Base-by-base conservation (phyloP, 495 filamentous ascomycete species). In the Chaetomium tenue region DNA sequence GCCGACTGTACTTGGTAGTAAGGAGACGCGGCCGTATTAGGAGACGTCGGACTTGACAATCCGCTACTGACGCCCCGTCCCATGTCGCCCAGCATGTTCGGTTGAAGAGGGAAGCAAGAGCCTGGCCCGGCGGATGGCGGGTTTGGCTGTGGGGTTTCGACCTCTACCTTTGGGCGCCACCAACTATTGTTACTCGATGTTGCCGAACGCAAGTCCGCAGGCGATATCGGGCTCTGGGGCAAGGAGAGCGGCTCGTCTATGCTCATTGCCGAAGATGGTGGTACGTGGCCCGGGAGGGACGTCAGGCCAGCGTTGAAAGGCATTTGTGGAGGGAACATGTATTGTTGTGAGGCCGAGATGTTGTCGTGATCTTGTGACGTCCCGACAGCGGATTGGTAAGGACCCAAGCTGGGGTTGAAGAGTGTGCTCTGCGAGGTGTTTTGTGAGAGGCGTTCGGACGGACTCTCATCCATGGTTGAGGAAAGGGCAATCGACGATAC, bases 371-470 rank as follows among this genome's bases (percentile, higher is more conserved):
- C 50, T 13, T 65, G 68, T 15, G 40, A 26, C 6, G 66, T 58
- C 0, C 65, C 11, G 4, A 57, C 57, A 6, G 64, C 22, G 6
- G 69, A 26, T n/a, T 64, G 63, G 25, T 67, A 70, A 1, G 57
- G 30, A 0, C 30, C 56, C 9, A 74, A 25, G 3, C 53, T 44
- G 5, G 61, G 42, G 26, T 40, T 63, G 37, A 72, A 75, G 9
- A 73, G 61, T 2, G 71, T 72, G 1, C 71, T 75, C n/a, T 61
- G 62, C 3, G 71, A 75, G 0, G 72, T 73, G 60, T 75, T 75
- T 23, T 68, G 65, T 11, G 73, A 69, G 0, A 63, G 22, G 11
- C 59, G 46, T 48, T 70, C 66, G 25, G 72, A 65, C 2, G 66
- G 63, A 16, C 33, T 61, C 26, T 61, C 65, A 8, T 71, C 65